phyloP scores from a whole-genome alignment of 306 rosid species.

The Hippophae gyantsensis region DNA sequence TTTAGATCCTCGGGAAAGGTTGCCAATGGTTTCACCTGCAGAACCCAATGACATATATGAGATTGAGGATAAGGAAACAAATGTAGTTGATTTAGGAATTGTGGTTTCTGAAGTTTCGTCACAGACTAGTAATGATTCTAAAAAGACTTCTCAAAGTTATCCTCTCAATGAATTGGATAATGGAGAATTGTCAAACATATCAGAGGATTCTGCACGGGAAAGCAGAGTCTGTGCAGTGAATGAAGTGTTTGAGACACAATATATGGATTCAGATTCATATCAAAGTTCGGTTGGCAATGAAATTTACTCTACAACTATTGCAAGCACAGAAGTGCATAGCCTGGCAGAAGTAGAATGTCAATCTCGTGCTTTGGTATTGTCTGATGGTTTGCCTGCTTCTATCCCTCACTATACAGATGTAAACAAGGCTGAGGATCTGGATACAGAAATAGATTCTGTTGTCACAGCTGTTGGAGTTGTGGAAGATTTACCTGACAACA shows the following conservation, averaged over 20 bases:
- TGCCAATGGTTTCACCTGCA: constrained; percentile 14
- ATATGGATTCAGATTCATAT: constrained; percentile 25
- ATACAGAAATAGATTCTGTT: constrained; percentile 18
- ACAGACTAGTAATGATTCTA: constrained; percentile 25
- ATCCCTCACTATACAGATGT: constrained; percentile 21
- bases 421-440: constrained; percentile 7
- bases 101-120: constrained; percentile 22
- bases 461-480: constrained; percentile 23
- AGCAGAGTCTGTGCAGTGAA: constrained; percentile 20
- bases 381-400: constrained; percentile 17
- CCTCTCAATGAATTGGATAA: constrained; percentile 26
- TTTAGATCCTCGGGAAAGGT: constrained; percentile 30
- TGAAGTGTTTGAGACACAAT: constrained; percentile 24
- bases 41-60: constrained; percentile 25
- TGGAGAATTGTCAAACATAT: constrained; percentile 31
- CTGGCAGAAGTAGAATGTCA: constrained; percentile 23
- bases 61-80: constrained; percentile 26
- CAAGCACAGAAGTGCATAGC: constrained; percentile 26
- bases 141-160: constrained; percentile 26
- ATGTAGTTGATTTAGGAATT: constrained; percentile 28
- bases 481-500: constrained; percentile 28
- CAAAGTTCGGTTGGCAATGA: constrained; percentile 21
- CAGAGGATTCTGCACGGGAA: constrained; percentile 31
- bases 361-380: constrained; percentile 13
- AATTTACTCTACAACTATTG: constrained; percentile 23